Evolutionary conservation across 2,329 filamentous ascomycete species (phyloP), one percentile per base, ranked within the genome.

Genomic region (Trichoderma cornu-damae): DNA sequence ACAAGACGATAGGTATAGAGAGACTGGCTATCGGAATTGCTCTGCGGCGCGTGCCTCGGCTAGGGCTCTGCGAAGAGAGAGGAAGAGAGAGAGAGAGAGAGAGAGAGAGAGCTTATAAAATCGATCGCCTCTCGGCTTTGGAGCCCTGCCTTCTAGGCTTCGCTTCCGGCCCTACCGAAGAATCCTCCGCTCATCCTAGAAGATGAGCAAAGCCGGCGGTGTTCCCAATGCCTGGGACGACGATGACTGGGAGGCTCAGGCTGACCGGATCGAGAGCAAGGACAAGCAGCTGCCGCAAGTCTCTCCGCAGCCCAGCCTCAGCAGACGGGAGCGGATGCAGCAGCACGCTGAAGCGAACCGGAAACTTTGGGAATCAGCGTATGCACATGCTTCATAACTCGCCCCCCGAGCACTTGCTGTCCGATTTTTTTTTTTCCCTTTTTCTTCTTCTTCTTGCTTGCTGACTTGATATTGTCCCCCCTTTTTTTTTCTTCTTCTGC

Each of bases 361-460:
- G 66, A 88, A 88, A 71, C 75, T 96, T 57, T 96, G 93, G 93
- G 84, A 94, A 67, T 86, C 90, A 67, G 93, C 92, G 87, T 94
- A 83, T 57, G 83, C 2, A 49, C 9, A 48, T 42, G 9, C 35
- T 26, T 16, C 68, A 37, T 28, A 11, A 18, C 22, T 22, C 32
- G 18, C 37, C 30, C 37, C 14, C 53, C 54, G 20, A 9, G 6
- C 30, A 12, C 4, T 43, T 42, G 34, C 24, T 26, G 4, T 28
- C 46, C 32, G 26, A 6, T 20, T 18, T n/a, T 5, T n/a, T 44
- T 49, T n/a, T n/a, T n/a, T n/a, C n/a, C n/a, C n/a, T n/a, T n/a
- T n/a, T n/a, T n/a, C n/a, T n/a, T n/a, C n/a, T n/a, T n/a, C n/a
- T n/a, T n/a, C n/a, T n/a, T n/a, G n/a, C n/a, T n/a, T 40, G 20